Percentiles rank a stretch among this genome's conserved stretches.
These are phyloP conservation scores for Paulownia fortunei DNA, from an alignment of 257 asterid species.

Conservation along the genomic window DNA sequence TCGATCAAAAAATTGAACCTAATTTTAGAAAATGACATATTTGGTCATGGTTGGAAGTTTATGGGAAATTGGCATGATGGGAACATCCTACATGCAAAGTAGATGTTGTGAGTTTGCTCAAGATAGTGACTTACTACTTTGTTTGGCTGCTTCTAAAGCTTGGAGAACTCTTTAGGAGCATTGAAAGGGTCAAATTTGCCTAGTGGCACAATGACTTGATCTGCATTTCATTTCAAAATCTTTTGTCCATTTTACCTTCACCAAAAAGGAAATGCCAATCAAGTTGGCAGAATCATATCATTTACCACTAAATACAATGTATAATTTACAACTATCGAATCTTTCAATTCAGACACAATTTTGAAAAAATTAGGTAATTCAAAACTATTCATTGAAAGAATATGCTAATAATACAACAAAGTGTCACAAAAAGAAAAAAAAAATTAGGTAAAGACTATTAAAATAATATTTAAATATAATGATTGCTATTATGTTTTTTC, in stretches of 20 bases:
- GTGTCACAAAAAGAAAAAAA: no score
- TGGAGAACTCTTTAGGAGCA: neutral
- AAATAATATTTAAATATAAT: no score
- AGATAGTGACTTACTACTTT: slow-evolving; percentile 12
- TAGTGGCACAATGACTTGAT: neutral
- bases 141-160: neutral
- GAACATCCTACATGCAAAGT: neutral
- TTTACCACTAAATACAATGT: no score
- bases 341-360: no score
- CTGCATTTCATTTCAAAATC: neutral
- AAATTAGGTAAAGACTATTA: no score
- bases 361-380: no score
- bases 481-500: no score
- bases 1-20: neutral
- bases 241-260: neutral
- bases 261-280: neutral
- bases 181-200: neutral
- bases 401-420: no score
- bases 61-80: neutral
- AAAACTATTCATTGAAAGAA: no score
- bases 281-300: neutral
- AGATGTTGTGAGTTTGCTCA: neutral
- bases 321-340: no score
- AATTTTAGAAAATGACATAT: neutral
- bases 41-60: neutral